Evolutionary conservation across 352 stramenopile genomes (phyloP).

Genomic region (Globisporangium echinulatum): DNA sequence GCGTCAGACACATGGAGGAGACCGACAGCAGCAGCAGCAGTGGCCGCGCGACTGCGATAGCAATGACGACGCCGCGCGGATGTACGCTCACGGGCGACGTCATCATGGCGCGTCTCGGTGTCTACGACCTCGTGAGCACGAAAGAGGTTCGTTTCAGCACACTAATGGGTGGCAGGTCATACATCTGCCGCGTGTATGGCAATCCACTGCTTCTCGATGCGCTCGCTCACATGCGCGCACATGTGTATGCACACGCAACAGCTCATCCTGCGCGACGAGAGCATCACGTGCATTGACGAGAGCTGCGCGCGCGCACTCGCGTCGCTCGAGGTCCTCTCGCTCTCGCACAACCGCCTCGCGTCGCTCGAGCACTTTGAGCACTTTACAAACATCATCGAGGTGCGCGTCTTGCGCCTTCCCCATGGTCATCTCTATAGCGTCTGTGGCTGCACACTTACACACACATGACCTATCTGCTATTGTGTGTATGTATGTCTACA

Average conservation of each 20-base stretch:
- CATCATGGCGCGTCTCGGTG: constrained; percentile 43
- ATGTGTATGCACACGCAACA: constrained; percentile 8
- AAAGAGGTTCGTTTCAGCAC: constrained; percentile 42
- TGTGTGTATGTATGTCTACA: not conserved
- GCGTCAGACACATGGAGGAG: not conserved
- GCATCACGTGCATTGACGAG: constrained; percentile 35
- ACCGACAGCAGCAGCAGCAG: not conserved
- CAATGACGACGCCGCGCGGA: not conserved
- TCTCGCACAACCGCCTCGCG: constrained; percentile 70
- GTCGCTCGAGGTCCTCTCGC: constrained; percentile 70
- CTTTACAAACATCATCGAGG: constrained; percentile 69
- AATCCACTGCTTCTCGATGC: not conserved
- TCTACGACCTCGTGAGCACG: constrained; percentile 52
- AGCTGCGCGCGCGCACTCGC: constrained; percentile 48
- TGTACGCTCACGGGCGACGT: constrained; percentile 36
- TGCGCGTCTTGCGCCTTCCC: constrained; percentile 9
- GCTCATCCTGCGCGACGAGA: constrained; percentile 73
- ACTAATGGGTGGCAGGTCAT: too few relatives aligned
- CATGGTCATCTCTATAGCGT: too few relatives aligned
- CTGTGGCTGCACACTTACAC: too few relatives aligned
- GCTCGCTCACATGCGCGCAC: not conserved
- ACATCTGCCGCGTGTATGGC: too few relatives aligned
- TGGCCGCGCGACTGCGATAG: not conserved
- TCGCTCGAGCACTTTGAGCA: constrained; percentile 60
- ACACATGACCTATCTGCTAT: too few relatives aligned